Evolutionary conservation across 2,329 filamentous ascomycete species (phyloP).

Genomic region (Rhinocladiella similis): DNA sequence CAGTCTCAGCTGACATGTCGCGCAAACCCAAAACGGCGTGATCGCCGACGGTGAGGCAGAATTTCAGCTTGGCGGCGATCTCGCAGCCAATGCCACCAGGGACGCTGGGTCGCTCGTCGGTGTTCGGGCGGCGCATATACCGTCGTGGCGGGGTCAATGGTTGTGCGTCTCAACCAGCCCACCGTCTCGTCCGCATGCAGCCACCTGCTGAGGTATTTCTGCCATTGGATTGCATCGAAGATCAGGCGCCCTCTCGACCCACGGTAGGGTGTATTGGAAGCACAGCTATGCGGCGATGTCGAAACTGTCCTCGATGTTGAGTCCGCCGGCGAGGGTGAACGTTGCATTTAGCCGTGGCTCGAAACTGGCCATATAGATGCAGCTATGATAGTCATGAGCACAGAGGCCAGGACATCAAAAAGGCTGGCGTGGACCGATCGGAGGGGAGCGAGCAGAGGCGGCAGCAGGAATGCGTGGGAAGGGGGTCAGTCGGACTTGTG

Average conservation of each 20-base stretch:
- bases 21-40: not conserved
- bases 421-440: too few species aligned
- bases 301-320: not conserved
- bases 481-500: too few species aligned
- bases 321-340: not conserved
- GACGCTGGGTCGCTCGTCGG: not conserved
- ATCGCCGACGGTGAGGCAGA: not conserved
- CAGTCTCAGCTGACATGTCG: not conserved
- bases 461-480: too few species aligned
- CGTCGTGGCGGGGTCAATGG: too few species aligned
- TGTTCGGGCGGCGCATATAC: too few species aligned
- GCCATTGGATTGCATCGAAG: slow-evolving; percentile 5
- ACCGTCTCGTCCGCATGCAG: not conserved
- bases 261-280: not conserved
- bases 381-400: too few species aligned
- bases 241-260: slow-evolving; percentile 1
- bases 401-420: too few species aligned
- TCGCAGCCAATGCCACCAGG: not conserved
- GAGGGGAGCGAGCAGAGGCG: too few species aligned
- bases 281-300: slow-evolving; percentile 1
- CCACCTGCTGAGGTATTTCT: slow-evolving; percentile 2
- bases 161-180: too few species aligned
- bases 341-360: too few species aligned
- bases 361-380: too few species aligned
- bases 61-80: not conserved